A percentile compares a stretch with the other conserved stretches of the same genome.
These are phyloP conservation scores for Fusarium dlaminii DNA, from an alignment of 2,329 filamentous ascomycete species.

Conservation along the genomic window DNA sequence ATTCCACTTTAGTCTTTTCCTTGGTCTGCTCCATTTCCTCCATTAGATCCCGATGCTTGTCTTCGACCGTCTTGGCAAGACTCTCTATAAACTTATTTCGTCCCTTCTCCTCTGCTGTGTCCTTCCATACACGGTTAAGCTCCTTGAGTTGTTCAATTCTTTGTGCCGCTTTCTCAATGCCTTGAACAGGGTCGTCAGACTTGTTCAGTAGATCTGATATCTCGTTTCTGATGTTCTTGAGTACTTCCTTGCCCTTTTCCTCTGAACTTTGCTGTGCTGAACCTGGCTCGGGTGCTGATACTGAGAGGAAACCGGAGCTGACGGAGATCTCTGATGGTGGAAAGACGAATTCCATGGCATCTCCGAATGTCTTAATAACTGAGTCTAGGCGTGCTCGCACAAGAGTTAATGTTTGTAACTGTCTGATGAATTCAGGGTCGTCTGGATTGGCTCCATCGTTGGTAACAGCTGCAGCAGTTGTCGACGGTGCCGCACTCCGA, in stretches of 20 bases:
- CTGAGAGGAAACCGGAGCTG: conserved; percentile 86
- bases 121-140: conserved; percentile 86
- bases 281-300: conserved; percentile 83
- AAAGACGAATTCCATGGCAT: conserved; percentile 94
- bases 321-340: conserved; percentile 88
- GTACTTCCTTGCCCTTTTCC: conserved; percentile 86
- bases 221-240: conserved; percentile 75
- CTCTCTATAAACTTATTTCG: conserved; percentile 82
- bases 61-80: conserved; percentile 84
- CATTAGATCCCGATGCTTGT: conserved; percentile 66
- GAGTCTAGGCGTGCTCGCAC: conserved; percentile 86
- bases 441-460: conserved; percentile 34
- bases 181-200: conserved; percentile 67
- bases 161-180: conserved; percentile 76
- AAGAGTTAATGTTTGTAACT: conserved; percentile 82
- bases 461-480: conserved; percentile 8
- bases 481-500: conserved; percentile 37
- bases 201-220: conserved; percentile 72
- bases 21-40: conserved; percentile 60
- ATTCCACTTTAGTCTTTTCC: conserved; percentile 49
- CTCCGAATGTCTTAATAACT: conserved; percentile 90
- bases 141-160: conserved; percentile 81
- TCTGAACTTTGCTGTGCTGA: conserved; percentile 74
- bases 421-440: conserved; percentile 76
- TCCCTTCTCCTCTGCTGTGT: conserved; percentile 94